Base-by-base conservation (phyloP, 1,139 yeast genomes). In the Geotrichum restrictum region DNA sequence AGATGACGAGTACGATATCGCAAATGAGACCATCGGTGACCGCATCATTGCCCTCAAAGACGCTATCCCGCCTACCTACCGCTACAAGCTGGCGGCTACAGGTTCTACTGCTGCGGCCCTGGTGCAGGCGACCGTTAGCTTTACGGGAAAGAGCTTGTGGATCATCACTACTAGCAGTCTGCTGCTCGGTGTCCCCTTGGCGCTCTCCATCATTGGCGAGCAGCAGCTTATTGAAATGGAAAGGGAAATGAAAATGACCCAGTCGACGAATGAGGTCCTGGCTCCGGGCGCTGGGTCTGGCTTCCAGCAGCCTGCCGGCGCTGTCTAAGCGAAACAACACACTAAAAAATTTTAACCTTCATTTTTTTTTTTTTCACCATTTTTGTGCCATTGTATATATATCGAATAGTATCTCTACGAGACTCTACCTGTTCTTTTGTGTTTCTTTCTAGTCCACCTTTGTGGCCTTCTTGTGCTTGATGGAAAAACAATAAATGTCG, bases 211-310 rank as follows among this genome's bases (percentile, higher is more conserved):
- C 62, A 78, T 91, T 65, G 83, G 91, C 58, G 98, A 91, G 75
- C 93, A 89, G 66, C 97, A 91, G 74, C 79, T 91, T 68, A 83
- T 83, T 69, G 97, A 91, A 74, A 81, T 88, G 85, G 97, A 91
- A 75, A 88, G 87, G 76, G 95, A 88, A 68, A 83, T 89, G 79
- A 82, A 85, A 62, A 77, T 88, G 68, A 91, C 85, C 69, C 89
- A 86, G 72, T 84, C 88, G 57, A 88, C 94, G 37, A 88, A 83
- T 66, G 94, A 85, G 60, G 83, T 88, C 49, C 76, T 87, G 64
- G 89, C 94, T 51, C 85, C 91, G 59, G 87, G 88, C 56, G 80
- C 85, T 47, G 82, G 78, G 65, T 73, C 74, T 58, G 82, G 81
- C 16, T 77, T 77, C 69, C 77, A 72, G 55, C 74, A 56, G 39